These are phyloP conservation scores for Vitis vinifera DNA, from an alignment of 164 flowering plant species.

Conservation along the genomic window DNA sequence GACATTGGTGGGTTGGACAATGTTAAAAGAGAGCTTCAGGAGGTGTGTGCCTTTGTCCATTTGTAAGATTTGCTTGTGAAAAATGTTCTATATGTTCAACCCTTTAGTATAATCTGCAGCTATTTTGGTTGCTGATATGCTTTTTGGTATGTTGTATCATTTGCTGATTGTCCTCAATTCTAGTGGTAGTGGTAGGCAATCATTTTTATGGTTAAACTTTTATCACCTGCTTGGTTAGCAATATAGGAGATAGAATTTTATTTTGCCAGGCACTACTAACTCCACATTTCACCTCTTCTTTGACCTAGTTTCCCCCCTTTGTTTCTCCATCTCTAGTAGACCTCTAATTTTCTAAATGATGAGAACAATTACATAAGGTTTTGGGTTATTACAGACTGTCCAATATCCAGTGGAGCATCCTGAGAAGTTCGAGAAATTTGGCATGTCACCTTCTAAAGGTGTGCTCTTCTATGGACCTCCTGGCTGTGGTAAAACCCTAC, in stretches of 20 bases:
- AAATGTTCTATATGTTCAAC: not conserved
- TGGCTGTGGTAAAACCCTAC: slow-evolving; percentile 74
- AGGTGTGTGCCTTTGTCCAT: slow-evolving; percentile 19
- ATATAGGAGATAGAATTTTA: not conserved
- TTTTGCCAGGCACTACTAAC: not conserved
- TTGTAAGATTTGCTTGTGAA: not conserved
- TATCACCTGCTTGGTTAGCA: not conserved
- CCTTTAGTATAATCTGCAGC: not conserved
- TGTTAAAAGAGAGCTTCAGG: slow-evolving; percentile 63
- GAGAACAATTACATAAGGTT: not conserved
- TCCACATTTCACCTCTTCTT: not conserved
- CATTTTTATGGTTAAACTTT: not conserved
- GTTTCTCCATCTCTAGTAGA: not conserved
- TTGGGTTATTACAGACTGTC: slow-evolving; percentile 45
- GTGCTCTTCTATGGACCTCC: slow-evolving; percentile 76
- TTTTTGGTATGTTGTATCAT: not conserved
- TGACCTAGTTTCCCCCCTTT: no score
- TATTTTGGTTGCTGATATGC: not conserved
- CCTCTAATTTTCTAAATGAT: not conserved
- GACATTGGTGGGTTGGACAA: slow-evolving; percentile 74
- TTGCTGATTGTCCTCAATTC: not conserved
- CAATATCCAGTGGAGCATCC: slow-evolving; percentile 84
- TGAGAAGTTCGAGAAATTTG: slow-evolving; percentile 76
- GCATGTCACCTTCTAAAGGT: slow-evolving; percentile 80
- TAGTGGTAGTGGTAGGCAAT: not conserved